Evolutionary conservation across 2,329 filamentous ascomycete species (phyloP), one percentile per base, ranked within the genome.

Genomic region (Alternaria metachromatica): DNA sequence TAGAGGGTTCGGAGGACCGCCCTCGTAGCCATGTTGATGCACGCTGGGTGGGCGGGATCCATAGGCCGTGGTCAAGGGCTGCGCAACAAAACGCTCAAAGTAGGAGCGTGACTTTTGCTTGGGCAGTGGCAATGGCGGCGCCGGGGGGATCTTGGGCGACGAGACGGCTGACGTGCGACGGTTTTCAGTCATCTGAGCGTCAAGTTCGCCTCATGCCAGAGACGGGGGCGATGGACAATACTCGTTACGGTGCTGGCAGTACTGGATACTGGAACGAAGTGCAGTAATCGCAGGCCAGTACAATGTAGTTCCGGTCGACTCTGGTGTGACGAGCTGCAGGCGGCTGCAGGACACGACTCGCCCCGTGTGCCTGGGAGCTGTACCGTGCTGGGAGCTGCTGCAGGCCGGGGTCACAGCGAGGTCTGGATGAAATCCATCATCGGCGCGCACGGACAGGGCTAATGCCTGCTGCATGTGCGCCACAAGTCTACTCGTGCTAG

Each of bases 21-120:
- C 76, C 33, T 80, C 78, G 59, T 74, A 78, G 63, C 79, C 80
- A 70, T 74, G 76, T 55, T 81, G 80, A 71, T 85, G 83, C 62
- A 84, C 83, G 74, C 84, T 87, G 46, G 86, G 82, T 33, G 85
- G 85, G 50, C 85, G 81, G 65, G 85, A 86, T 69, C 82, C 84
- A 60, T 85, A 85, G 60, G 84, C 82, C 4, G 74, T 74, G 45
- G 76, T 73, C 74, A 87, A 85, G 20, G 85, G 84, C 73, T 87
- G 85, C 53, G 84, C 84, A 61, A 87, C 84, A 67, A 87, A 83
- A 69, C 85, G 82, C 68, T 85, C 84, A 72, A 82, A 80, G 70
- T 80, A 81, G 51, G 78, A 80, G 62, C 72, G 72, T 46, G 63
- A 60, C 66, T 63, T 64, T 65, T 67, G 67, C 67, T 75, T 79